Percentiles rank a stretch among this genome's conserved stretches.
phyloP scores from a whole-genome alignment of 176 grass and related monocot species.

The Avena atlantica region DNA sequence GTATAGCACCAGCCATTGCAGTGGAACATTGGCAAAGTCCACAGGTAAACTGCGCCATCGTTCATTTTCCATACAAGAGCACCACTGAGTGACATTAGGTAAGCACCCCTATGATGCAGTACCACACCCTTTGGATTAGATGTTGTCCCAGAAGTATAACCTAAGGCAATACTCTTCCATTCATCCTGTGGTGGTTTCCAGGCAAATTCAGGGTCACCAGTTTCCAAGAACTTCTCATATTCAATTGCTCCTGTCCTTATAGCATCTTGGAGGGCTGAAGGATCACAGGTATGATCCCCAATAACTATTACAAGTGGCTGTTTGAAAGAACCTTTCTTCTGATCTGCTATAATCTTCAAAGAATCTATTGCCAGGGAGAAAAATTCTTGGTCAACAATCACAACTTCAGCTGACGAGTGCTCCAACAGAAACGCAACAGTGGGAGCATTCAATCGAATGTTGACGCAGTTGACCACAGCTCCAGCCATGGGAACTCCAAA shows the following conservation, averaged over 20 bases:
- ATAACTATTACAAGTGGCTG: constrained; percentile 83
- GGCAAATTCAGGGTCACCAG: constrained; percentile 72
- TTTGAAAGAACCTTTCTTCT: constrained; percentile 67
- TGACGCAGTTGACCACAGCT: constrained; percentile 81
- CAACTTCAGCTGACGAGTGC: constrained; percentile 74
- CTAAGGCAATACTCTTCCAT: constrained; percentile 86
- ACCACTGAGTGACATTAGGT: constrained; percentile 80
- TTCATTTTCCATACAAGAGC: constrained; percentile 80
- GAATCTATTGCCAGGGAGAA: constrained; percentile 79
- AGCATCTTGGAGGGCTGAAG: constrained; percentile 57
- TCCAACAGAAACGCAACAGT: constrained; percentile 80
- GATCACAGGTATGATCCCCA: constrained; percentile 68
- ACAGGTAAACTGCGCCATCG: constrained; percentile 69
- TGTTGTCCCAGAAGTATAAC: constrained; percentile 93
- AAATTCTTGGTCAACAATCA: constrained; percentile 90
- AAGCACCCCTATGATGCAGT: constrained; percentile 89
- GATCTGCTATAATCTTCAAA: constrained; percentile 65
- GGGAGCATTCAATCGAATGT: constrained; percentile 80
- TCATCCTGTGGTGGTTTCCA: constrained; percentile 90
- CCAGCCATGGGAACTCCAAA: constrained; percentile 98
- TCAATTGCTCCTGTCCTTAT: constrained; percentile 78
- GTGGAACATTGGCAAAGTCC: constrained; percentile 98
- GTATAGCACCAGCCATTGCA: constrained; percentile 96
- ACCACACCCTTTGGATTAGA: constrained; percentile 90
- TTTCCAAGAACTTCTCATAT: constrained; percentile 78